Evolutionary conservation across 306 rosid genomes (phyloP).

Genomic region (Vigna reflexopilosa): DNA sequence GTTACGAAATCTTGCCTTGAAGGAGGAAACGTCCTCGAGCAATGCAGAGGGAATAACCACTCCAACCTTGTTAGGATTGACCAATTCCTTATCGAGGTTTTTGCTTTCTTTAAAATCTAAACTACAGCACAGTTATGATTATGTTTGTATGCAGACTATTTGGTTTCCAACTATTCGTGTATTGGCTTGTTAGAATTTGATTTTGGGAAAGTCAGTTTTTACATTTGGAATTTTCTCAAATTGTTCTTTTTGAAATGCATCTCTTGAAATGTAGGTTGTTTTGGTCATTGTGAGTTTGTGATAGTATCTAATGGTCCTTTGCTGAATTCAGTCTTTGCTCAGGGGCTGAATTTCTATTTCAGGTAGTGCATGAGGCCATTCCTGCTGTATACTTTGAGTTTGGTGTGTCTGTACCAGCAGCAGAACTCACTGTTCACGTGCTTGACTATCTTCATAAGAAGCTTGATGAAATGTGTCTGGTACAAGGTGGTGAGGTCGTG

Average conservation of each 20-base stretch:
- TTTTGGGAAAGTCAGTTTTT: not conserved
- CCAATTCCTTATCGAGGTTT: slow-evolving; percentile 87
- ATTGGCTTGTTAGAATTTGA: not conserved
- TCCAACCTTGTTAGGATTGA: slow-evolving; percentile 81
- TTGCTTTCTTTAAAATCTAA: slow-evolving; percentile 22
- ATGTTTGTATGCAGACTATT: slow-evolving; percentile 13
- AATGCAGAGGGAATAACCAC: slow-evolving; percentile 55
- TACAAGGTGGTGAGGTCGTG: slow-evolving; percentile 96
- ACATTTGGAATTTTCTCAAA: slow-evolving; percentile 7
- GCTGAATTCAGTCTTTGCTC: slow-evolving; percentile 81
- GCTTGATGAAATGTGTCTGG: slow-evolving; percentile 88
- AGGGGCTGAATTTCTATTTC: slow-evolving; percentile 84
- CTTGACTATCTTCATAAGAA: slow-evolving; percentile 84
- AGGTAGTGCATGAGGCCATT: slow-evolving; percentile 70
- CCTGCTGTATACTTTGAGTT: slow-evolving; percentile 71
- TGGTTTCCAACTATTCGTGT: not conserved
- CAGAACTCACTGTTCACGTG: slow-evolving; percentile 77
- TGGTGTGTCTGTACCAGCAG: slow-evolving; percentile 69
- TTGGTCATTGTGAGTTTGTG: slow-evolving; percentile 11
- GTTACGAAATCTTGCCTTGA: slow-evolving; percentile 68
- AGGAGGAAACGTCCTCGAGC: slow-evolving; percentile 67
- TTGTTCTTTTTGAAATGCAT: slow-evolving; percentile 4
- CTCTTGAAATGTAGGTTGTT: slow-evolving; percentile 25
- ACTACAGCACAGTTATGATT: slow-evolving; percentile 15
- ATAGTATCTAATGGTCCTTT: slow-evolving; percentile 57